phyloP scores from a whole-genome alignment of 306 rosid species.

The Dalbergia oliveri region DNA sequence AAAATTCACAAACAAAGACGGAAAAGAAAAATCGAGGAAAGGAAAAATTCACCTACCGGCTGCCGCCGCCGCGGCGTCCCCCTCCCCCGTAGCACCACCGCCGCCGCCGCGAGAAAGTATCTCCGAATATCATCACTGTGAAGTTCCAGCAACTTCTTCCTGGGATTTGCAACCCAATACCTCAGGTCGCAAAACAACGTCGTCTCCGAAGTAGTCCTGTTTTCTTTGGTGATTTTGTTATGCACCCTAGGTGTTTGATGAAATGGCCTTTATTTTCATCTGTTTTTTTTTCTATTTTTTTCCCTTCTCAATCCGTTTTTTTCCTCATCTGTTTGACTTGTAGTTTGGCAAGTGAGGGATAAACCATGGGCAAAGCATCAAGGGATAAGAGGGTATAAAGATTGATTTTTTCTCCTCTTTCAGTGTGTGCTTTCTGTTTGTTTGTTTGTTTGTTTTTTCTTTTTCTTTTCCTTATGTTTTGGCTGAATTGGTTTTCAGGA shows the following conservation, averaged over 20 bases:
- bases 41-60: too few relatives aligned
- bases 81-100: too few relatives aligned
- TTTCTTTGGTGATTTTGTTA: neutral
- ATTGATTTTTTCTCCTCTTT: slow-evolving; percentile 17
- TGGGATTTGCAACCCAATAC: neutral
- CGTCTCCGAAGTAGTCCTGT: neutral
- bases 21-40: too few relatives aligned
- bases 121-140: neutral
- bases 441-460: neutral
- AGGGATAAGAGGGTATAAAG: slow-evolving; percentile 84
- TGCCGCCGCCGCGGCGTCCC: too few relatives aligned
- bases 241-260: neutral
- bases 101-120: too few relatives aligned
- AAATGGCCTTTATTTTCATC: neutral
- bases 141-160: neutral
- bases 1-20: too few relatives aligned
- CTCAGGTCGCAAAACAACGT: neutral
- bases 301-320: neutral
- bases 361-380: slow-evolving; percentile 92
- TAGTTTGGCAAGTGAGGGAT: neutral
- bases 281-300: too few relatives aligned
- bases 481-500: slow-evolving; percentile 60
- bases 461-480: neutral
- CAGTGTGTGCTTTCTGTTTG: neutral
- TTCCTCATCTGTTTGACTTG: neutral